A percentile compares a stretch with the other conserved stretches of the same genome.
Conservation (phyloP, 2,329 filamentous ascomycete genomes). For the Stachybotrys echinatus region DNA sequence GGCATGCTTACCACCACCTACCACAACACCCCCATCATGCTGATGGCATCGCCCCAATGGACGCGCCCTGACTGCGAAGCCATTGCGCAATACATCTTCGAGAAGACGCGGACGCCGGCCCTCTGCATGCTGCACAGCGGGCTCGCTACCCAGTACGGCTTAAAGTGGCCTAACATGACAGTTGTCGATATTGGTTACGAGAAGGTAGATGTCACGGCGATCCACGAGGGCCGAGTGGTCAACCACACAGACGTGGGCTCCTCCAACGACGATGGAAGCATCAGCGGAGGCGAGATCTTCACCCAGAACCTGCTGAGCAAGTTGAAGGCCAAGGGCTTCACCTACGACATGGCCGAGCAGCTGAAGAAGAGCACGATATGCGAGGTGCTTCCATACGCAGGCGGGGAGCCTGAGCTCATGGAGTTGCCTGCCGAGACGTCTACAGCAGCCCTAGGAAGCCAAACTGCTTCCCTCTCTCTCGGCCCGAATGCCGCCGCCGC, state of each 20-base stretch:
- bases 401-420: slow-evolving; percentile 38
- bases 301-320: slow-evolving; percentile 68
- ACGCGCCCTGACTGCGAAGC: slow-evolving; percentile 80
- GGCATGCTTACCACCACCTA: slow-evolving; percentile 84
- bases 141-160: slow-evolving; percentile 79
- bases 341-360: slow-evolving; percentile 64
- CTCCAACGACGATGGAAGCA: slow-evolving; percentile 40
- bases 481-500: slow-evolving; percentile 12
- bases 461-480: background rate
- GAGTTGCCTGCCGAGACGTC: slow-evolving; percentile 39
- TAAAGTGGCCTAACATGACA: slow-evolving; percentile 69
- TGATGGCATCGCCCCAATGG: slow-evolving; percentile 88
- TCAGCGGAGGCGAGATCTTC: slow-evolving; percentile 84
- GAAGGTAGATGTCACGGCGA: slow-evolving; percentile 89
- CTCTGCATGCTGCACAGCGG: slow-evolving; percentile 88
- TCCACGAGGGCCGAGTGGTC: slow-evolving; percentile 73
- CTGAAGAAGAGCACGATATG: slow-evolving; percentile 62
- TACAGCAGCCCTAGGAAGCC: background rate
- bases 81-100: slow-evolving; percentile 91
- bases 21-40: slow-evolving; percentile 91
- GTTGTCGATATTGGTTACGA: slow-evolving; percentile 87
- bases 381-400: slow-evolving; percentile 57
- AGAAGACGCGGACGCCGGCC: slow-evolving; percentile 91
- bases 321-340: slow-evolving; percentile 55
- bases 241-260: slow-evolving; percentile 60